These are phyloP conservation scores for Diaporthe nobilis DNA, from an alignment of 2,329 filamentous ascomycete species.

Conservation along the genomic window DNA sequence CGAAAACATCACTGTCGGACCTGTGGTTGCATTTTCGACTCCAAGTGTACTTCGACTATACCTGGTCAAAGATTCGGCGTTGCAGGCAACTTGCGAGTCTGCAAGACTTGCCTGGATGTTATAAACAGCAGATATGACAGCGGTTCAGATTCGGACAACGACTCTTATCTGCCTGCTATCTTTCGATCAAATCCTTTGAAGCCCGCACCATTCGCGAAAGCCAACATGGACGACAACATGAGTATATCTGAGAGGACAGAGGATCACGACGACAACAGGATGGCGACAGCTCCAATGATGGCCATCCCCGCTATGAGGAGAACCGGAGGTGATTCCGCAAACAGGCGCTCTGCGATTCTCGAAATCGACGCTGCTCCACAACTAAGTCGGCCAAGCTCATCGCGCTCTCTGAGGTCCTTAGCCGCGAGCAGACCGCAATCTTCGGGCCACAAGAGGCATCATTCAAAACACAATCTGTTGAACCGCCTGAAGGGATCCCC, in stretches of 20 bases:
- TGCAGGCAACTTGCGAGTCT: conserved; percentile 86
- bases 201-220: conserved; percentile 53
- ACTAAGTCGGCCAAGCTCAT: conserved; percentile 91
- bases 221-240: conserved; percentile 51
- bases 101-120: conserved; percentile 91
- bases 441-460: conserved; percentile 84
- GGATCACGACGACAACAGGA: conserved; percentile 63
- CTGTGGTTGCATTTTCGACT: conserved; percentile 98
- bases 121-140: conserved; percentile 93
- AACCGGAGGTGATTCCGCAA: conserved; percentile 75
- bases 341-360: conserved; percentile 87
- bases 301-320: conserved; percentile 76
- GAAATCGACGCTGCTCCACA: conserved; percentile 83
- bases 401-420: conserved; percentile 85
- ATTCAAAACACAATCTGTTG: conserved; percentile 88
- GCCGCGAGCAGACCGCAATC: conserved; percentile 80
- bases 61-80: conserved; percentile 90
- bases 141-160: conserved; percentile 86
- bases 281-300: conserved; percentile 79
- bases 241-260: conserved; percentile 59
- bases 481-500: conserved; percentile 75
- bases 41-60: conserved; percentile 94
- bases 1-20: conserved; percentile 96
- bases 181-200: conserved; percentile 69
- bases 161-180: conserved; percentile 75